Evolutionary conservation across 768 basidiomycete species (phyloP), one percentile per base, ranked within the genome.

Genomic region (Lanmaoa rubissima): DNA sequence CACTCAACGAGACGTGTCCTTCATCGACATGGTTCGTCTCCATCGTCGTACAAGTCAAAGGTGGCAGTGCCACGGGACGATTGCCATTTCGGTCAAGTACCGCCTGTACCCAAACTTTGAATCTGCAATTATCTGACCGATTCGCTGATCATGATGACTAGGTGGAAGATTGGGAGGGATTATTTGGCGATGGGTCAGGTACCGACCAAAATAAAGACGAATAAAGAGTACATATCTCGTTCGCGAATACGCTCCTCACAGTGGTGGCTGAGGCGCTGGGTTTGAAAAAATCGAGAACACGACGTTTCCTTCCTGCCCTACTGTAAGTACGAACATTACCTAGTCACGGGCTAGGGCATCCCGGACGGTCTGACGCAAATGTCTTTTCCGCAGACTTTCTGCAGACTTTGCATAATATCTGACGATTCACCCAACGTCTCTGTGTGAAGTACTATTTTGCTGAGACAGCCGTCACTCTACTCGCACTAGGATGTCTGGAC

Each of bases 1-100:
- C 77, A 48, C 76, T 72, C 50, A 79, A 62, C 45, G 71, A 69
- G 45, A 62, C 56, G 48, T 65, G 62, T 46, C 51, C 63, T 46
- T 19, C 28, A 7, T 39, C 38, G 26, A 12, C 38, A 39, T 14
- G 8, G 24, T 53, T 31, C 4, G 28, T 54, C n/a, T 17, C 51
- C 60, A 53, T 65, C 32, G 50, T 36, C 28, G 38, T 9, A 31
- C 21, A 24, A 24, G 21, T 24, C 21, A 24, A 24, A 24, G 21
- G 21, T 24, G 21, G 48, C 51, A 16, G 49, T 52, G 35, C 28
- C 9, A 9, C 8, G 16, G 21, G 6, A 26, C 3, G 6, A 26
- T 38, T 49, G 26, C 38, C 24, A 28, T 28, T 50, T 39, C 1
- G 9, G 48, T 36, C 34, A 10, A 48, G 26, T 28, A 28, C 26